A percentile compares a stretch with the other conserved stretches of the same genome.
phyloP scores from a whole-genome alignment of 2,329 filamentous ascomycete species.

The Chaetomium strumarium region DNA sequence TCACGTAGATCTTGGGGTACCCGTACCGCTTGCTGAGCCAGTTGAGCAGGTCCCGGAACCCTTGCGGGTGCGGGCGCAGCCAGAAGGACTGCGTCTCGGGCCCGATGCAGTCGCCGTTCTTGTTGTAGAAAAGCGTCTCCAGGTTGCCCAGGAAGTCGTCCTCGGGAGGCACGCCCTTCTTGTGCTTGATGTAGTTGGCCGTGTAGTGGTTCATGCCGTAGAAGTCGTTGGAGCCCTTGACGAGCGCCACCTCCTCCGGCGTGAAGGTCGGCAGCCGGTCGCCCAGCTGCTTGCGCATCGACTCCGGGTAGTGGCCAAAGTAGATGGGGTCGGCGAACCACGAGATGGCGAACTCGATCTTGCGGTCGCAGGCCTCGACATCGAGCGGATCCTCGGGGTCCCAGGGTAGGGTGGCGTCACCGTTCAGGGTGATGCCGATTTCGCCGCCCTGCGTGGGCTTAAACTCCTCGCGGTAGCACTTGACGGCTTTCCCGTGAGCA shows the following conservation, averaged over 20 bases:
- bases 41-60: conserved; percentile 70
- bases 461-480: conserved; percentile 77
- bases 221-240: conserved; percentile 85
- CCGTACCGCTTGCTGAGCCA: conserved; percentile 75
- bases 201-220: conserved; percentile 96
- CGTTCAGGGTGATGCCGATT: conserved; percentile 85
- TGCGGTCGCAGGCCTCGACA: conserved; percentile 69
- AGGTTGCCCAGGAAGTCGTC: conserved; percentile 72
- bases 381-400: conserved; percentile 70
- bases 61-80: conserved; percentile 68
- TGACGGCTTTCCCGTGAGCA: conserved; percentile 74
- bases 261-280: conserved; percentile 71
- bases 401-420: conserved; percentile 78
- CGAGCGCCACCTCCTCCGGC: conserved; percentile 63
- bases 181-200: conserved; percentile 77
- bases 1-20: conserved; percentile 75
- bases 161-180: conserved; percentile 50
- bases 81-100: conserved; percentile 77
- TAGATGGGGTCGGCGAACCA: conserved; percentile 91
- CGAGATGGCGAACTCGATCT: conserved; percentile 79
- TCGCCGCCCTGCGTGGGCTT: conserved; percentile 65
- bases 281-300: conserved; percentile 76
- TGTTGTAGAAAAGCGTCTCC: conserved; percentile 64
- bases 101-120: conserved; percentile 67
- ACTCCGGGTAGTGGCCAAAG: conserved; percentile 75